Base-by-base conservation (phyloP, 352 stramenopile genomes). In the Globisporangium nagaii region DNA sequence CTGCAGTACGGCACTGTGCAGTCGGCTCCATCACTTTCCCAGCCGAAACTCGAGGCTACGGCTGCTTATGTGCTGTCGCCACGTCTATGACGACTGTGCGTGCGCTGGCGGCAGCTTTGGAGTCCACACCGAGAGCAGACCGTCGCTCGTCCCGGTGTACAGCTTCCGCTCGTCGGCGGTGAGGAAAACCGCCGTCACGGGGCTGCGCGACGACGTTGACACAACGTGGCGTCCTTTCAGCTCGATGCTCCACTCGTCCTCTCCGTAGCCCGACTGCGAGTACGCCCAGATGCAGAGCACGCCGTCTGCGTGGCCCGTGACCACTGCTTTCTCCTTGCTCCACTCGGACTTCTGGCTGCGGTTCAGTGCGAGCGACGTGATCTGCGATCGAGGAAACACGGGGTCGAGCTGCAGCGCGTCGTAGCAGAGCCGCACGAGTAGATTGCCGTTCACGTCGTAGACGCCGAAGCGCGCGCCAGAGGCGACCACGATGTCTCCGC, bases 201-300 rank as follows among this genome's bases (percentile, higher is more conserved):
- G 63, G 32, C 65, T 80, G 28, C 51, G 58, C 1, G 39, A 51
- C 8, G 27, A 22, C 9, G 56, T 46, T 19, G 56, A 59, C 49
- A 79, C 65, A 45, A 64, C 57, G 60, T 87, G 76, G 1, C 65
- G 60, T 12, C 68, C 70, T 37, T 85, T 77, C 13, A 87, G 66
- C 36, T 85, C 68, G 30, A 89, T 62, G 24, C 62, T 47, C 59
- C 75, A 84, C 12, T 75, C 64, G 27, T 73, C 64, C 30, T 75
- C 70, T n/a, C 65, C 63, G 27, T 48, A 56, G 7, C 58, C 66
- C 5, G 62, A 62, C 65, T 85, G 76, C 15, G 63, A 70, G 39
- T 88, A 90, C 36, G 71, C 63, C 79, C 79, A 90, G 37, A 90
- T 55, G 22, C 79, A 82, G 6, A 90, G 50, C 17, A 72, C 66